phyloP scores from a whole-genome alignment of 129 eudicot genomes.

The Chrysanthemum makinoi region DNA sequence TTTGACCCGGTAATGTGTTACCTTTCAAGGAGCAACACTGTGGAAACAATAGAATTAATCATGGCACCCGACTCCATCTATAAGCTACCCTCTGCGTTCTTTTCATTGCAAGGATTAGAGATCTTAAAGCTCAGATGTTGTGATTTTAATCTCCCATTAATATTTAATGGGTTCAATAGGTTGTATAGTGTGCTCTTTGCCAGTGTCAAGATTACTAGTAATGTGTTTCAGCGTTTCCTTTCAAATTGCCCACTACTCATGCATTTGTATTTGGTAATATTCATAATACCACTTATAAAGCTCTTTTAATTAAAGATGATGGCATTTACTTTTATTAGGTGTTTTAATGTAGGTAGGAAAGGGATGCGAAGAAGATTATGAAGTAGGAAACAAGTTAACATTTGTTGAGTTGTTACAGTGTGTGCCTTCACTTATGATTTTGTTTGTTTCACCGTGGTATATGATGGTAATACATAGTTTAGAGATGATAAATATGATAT shows the following conservation, averaged over 20 bases:
- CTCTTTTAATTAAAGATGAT: not conserved
- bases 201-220: constrained; percentile 1
- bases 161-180: constrained; percentile 13
- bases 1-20: too few species aligned
- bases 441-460: not conserved
- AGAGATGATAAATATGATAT: not conserved
- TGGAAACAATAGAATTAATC: too few species aligned
- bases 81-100: too few species aligned
- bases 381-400: not conserved
- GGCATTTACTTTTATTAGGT: not conserved
- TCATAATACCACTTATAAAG: not conserved
- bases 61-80: too few species aligned
- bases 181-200: not conserved
- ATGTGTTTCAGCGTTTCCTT: constrained; percentile 13
- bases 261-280: not conserved
- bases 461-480: not conserved
- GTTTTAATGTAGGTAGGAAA: not conserved
- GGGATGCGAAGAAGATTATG: not conserved
- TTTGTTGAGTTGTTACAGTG: not conserved
- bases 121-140: too few species aligned
- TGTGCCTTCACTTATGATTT: not conserved
- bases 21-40: too few species aligned
- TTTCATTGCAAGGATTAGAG: too few species aligned
- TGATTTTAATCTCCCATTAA: not conserved
- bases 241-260: constrained; percentile 27